phyloP scores from a whole-genome alignment of 2,329 filamentous ascomycete genomes.

The Alternaria sp. region DNA sequence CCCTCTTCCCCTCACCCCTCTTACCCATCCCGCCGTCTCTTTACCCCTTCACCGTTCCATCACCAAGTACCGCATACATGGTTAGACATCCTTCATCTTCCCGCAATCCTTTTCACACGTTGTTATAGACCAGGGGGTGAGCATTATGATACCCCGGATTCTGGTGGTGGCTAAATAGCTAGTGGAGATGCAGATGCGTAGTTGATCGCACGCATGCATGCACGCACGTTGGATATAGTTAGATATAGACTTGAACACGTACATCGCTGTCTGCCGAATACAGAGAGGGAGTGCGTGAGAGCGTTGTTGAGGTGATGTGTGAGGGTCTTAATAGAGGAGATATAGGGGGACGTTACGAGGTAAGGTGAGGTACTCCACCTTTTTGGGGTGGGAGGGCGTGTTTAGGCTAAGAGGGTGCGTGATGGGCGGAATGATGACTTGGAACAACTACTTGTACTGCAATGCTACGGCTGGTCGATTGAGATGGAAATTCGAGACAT shows the following conservation, averaged over 20 bases:
- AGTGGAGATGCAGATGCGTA: background rate
- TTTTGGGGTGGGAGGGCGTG: background rate
- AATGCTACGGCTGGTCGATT: background rate
- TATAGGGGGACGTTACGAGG: background rate
- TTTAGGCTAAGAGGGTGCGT: background rate
- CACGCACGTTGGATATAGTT: background rate
- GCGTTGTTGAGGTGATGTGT: background rate
- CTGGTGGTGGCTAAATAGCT: constrained; percentile 5
- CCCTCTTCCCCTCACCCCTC: background rate
- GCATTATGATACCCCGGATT: constrained; percentile 1
- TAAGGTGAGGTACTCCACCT: background rate
- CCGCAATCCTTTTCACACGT: background rate
- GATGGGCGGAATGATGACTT: background rate
- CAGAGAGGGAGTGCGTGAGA: background rate
- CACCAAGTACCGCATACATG: background rate
- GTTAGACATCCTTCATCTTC: background rate
- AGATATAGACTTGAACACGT: background rate
- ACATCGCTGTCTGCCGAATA: background rate
- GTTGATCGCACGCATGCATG: background rate
- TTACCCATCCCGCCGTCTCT: background rate
- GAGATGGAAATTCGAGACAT: background rate
- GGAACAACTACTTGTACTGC: background rate
- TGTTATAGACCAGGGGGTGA: constrained; percentile 2
- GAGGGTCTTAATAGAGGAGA: background rate
- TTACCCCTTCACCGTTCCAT: background rate